Evolutionary conservation across 495 filamentous ascomycete genomes (phyloP).

Genomic region (Penicillium cosmopolitanum): DNA sequence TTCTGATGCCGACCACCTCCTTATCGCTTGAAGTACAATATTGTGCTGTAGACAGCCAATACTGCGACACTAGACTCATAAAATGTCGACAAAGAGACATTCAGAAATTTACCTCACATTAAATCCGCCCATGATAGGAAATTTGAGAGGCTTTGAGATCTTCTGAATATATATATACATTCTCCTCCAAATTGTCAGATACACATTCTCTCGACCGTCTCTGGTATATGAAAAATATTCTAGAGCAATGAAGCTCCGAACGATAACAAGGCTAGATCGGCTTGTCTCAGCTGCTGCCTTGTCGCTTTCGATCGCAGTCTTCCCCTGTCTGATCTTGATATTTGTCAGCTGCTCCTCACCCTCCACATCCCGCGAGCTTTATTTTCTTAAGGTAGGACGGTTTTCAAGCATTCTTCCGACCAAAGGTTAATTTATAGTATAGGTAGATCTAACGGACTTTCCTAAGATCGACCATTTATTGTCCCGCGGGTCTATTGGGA

Average conservation of each 20-base stretch:
- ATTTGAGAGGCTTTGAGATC: too few species aligned
- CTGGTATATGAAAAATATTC: neutral
- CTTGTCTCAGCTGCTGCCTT: conserved; percentile 5
- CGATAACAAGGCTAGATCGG: neutral
- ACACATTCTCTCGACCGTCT: neutral
- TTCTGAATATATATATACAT: neutral
- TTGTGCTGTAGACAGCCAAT: too few species aligned
- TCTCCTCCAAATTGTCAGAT: neutral
- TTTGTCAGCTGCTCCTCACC: conserved; percentile 10
- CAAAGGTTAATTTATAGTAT: neutral
- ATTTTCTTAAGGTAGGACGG: conserved; percentile 10
- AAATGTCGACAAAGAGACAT: neutral
- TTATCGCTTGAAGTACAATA: too few species aligned
- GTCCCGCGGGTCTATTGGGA: neutral
- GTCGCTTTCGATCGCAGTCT: neutral
- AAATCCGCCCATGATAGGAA: too few species aligned
- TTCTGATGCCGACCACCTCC: too few species aligned
- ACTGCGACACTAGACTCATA: too few species aligned
- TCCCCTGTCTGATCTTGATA: conserved; percentile 7
- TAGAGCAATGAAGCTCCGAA: neutral
- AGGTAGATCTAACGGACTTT: conserved; percentile 12
- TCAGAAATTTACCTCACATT: neutral
- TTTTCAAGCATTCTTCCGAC: neutral
- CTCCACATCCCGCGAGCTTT: conserved; percentile 4
- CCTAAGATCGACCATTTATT: neutral